phyloP scores from a whole-genome alignment of 352 stramenopile species.

The Pythium monospermum region DNA sequence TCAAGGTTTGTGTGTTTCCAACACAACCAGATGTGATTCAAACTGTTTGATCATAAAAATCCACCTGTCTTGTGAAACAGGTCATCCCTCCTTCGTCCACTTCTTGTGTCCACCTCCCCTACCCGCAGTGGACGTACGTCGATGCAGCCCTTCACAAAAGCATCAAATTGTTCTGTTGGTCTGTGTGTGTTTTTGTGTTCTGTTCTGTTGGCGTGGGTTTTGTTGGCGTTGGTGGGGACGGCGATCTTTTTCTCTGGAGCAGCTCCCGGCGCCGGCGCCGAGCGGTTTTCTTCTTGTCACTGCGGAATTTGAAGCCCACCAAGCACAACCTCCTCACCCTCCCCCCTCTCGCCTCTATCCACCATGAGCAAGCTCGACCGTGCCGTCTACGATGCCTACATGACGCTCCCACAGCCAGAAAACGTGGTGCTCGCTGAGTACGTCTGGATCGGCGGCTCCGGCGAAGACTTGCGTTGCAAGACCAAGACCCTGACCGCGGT shows the following conservation, averaged over 20 bases:
- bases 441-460: constrained; percentile 93
- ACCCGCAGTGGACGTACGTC: no score
- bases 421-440: constrained; percentile 88
- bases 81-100: no score
- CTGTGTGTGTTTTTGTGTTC: no score
- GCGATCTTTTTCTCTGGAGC: constrained; percentile 14
- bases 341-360: constrained; percentile 3
- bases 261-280: background rate
- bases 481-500: constrained; percentile 87
- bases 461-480: constrained; percentile 92
- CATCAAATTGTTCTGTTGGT: no score
- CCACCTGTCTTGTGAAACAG: no score
- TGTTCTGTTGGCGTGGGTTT: no score
- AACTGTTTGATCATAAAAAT: no score
- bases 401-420: constrained; percentile 45
- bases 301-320: constrained; percentile 26
- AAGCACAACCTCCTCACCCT: constrained; percentile 5
- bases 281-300: constrained; percentile 16
- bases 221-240: no score
- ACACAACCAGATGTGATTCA: no score
- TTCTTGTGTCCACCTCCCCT: no score
- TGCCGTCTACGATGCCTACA: constrained; percentile 78
- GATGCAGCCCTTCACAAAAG: no score
- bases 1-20: no score
- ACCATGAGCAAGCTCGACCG: constrained; percentile 82